phyloP scores from a whole-genome alignment of 495 filamentous ascomycete species.

The Lasiosphaeriaceae sp. region DNA sequence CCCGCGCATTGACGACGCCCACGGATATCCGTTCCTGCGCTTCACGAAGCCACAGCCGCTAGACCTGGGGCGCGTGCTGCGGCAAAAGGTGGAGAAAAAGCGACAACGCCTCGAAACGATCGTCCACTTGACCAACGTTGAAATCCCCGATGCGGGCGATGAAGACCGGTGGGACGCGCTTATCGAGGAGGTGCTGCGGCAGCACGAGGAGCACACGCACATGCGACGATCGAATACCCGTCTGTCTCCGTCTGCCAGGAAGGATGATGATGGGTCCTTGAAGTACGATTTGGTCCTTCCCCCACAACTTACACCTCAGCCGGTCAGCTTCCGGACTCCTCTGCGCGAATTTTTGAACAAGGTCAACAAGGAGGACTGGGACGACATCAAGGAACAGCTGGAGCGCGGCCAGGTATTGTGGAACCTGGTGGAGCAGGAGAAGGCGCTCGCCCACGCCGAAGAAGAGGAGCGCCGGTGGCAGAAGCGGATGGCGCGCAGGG shows the following conservation, averaged over 20 bases:
- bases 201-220: too few relatives aligned
- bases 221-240: too few relatives aligned
- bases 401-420: constrained; percentile 45
- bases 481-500: not conserved
- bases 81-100: constrained; percentile 49
- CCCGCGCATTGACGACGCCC: constrained; percentile 53
- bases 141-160: not conserved
- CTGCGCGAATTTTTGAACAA: too few relatives aligned
- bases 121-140: too few relatives aligned
- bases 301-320: too few relatives aligned
- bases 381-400: constrained; percentile 15
- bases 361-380: constrained; percentile 5
- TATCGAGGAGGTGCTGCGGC: constrained; percentile 14
- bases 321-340: too few relatives aligned
- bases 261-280: too few relatives aligned
- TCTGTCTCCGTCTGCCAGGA: too few relatives aligned
- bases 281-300: too few relatives aligned
- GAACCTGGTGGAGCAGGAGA: constrained; percentile 45
- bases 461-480: constrained; percentile 6
- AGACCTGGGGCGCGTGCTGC: constrained; percentile 53
- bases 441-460: constrained; percentile 40
- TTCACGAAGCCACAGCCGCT: constrained; percentile 65
- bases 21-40: constrained; percentile 65
- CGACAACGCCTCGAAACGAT: too few relatives aligned
- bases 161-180: constrained; percentile 6